phyloP scores from a whole-genome alignment of 2,329 filamentous ascomycete genomes.

The Claviceps sp. region DNA sequence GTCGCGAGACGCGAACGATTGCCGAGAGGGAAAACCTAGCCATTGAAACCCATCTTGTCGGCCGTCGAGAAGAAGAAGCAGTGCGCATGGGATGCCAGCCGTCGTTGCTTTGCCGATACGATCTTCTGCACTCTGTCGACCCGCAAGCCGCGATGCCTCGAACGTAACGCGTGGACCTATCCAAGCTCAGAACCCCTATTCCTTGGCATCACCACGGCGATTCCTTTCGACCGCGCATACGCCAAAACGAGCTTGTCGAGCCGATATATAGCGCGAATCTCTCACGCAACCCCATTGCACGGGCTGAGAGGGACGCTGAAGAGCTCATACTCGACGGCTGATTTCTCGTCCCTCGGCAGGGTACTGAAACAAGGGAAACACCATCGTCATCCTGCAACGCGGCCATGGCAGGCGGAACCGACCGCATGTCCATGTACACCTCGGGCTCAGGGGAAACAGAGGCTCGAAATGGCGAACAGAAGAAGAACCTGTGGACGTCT shows the following conservation, averaged over 20 bases:
- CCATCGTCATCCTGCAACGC: not conserved
- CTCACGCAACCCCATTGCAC: not conserved
- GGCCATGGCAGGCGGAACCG: conserved; percentile 37
- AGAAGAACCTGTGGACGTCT: conserved; percentile 86
- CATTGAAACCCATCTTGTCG: too few species aligned
- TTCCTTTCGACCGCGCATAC: conserved; percentile 6
- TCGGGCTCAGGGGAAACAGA: conserved; percentile 41
- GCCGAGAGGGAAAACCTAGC: not conserved
- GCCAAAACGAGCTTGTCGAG: conserved; percentile 1
- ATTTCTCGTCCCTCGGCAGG: not conserved
- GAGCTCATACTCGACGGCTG: not conserved
- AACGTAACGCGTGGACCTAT: not conserved
- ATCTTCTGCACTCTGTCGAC: not conserved
- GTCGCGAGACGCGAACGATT: not conserved
- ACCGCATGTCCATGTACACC: conserved; percentile 46
- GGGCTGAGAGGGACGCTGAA: not conserved
- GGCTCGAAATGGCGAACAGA: conserved; percentile 52
- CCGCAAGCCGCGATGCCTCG: not conserved
- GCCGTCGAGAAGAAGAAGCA: not conserved
- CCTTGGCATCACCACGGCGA: conserved; percentile 1
- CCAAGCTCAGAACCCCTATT: not conserved
- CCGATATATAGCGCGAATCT: not conserved
- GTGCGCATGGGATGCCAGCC: not conserved
- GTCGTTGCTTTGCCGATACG: not conserved
- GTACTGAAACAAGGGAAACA: not conserved